phyloP scores from a whole-genome alignment of 352 stramenopile genomes.

The Pythium scleroteichum region DNA sequence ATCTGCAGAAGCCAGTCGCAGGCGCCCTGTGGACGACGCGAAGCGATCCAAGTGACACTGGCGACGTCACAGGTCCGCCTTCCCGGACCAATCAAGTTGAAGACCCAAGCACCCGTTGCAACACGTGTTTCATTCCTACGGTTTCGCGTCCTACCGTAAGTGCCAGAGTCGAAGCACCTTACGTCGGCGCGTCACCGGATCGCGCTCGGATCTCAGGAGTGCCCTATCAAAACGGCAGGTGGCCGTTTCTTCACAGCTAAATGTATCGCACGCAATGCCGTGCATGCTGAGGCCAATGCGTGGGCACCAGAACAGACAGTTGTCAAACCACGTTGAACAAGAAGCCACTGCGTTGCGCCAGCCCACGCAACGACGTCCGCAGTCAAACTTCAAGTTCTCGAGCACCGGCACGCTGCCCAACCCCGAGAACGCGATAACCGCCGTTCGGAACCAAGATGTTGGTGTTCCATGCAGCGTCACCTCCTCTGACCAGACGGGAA shows the following conservation, averaged over 20 bases:
- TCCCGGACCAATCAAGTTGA: neutral
- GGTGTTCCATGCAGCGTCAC: too few species aligned
- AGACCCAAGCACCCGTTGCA: neutral
- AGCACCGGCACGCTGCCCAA: too few species aligned
- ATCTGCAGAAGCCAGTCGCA: conserved; percentile 1
- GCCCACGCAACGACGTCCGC: neutral
- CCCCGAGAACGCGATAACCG: too few species aligned
- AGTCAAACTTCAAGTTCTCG: neutral
- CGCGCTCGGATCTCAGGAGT: neutral
- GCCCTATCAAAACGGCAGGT: neutral
- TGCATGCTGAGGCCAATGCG: too few species aligned
- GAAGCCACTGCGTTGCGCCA: neutral
- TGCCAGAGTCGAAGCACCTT: neutral
- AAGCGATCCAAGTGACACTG: neutral
- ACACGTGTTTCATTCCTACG: neutral
- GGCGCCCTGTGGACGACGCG: neutral
- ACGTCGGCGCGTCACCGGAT: neutral
- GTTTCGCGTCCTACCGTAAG: neutral
- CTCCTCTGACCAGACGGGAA: neutral
- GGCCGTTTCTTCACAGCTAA: too few species aligned
- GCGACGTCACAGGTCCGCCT: neutral
- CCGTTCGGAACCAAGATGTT: too few species aligned
- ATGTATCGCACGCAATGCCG: too few species aligned
- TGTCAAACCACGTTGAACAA: conserved; percentile 6
- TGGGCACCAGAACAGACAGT: too few species aligned